A percentile compares a stretch with the other conserved stretches of the same genome.
Conservation (phyloP, 2,329 filamentous ascomycete species). For the Lasiodiplodia sp. region DNA sequence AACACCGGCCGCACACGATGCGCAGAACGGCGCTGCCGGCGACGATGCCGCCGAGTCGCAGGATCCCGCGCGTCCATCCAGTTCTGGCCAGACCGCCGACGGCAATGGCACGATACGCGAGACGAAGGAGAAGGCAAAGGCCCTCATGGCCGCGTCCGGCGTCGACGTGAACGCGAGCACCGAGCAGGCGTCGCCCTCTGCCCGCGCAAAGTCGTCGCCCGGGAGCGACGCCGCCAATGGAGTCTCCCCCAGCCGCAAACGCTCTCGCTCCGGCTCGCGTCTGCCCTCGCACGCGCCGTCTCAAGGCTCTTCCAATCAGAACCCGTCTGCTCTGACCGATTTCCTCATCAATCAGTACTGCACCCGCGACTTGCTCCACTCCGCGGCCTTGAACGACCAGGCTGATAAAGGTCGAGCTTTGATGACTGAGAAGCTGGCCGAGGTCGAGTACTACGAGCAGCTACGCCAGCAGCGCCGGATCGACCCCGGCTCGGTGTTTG, state of each 20-base stretch:
- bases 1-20: constrained; percentile 40
- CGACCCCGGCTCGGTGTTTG: constrained; percentile 67
- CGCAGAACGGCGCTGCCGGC: constrained; percentile 41
- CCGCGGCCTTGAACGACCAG: constrained; percentile 61
- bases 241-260: constrained; percentile 60
- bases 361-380: constrained; percentile 67
- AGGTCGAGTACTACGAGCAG: constrained; percentile 74
- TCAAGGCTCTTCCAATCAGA: constrained; percentile 50
- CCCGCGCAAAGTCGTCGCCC: constrained; percentile 39
- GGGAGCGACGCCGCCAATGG: constrained; percentile 55
- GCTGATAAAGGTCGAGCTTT: constrained; percentile 51
- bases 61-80: constrained; percentile 39
- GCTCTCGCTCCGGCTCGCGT: constrained; percentile 66
- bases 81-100: constrained; percentile 38
- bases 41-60: constrained; percentile 45
- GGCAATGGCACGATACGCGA: constrained; percentile 60
- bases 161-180: constrained; percentile 44
- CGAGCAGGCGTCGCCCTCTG: constrained; percentile 38
- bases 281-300: constrained; percentile 51
- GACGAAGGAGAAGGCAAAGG: constrained; percentile 67
- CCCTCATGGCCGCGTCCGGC: constrained; percentile 63
- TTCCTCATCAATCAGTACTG: constrained; percentile 69
- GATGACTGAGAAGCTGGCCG: constrained; percentile 69
- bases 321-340: constrained; percentile 47
- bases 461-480: constrained; percentile 66